Base-by-base conservation (phyloP, 2,329 filamentous ascomycete genomes). In the Xylariaceae sp. region DNA sequence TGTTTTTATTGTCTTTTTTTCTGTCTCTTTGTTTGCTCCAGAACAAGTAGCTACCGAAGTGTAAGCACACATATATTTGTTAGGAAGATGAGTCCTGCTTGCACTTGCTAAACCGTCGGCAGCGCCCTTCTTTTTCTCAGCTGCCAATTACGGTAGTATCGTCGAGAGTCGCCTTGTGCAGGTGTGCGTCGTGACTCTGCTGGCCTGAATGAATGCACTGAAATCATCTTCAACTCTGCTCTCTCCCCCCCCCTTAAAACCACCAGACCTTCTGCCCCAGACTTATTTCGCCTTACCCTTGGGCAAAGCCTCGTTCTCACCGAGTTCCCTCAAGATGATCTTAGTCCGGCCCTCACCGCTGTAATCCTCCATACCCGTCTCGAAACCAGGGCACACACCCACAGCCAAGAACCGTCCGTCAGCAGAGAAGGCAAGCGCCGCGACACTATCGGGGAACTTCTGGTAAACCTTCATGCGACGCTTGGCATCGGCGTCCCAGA, bases 401-500 rank as follows among this genome's bases (percentile, higher is more conserved):
- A 96, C 83, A 18, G 90, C 92, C 42, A 96, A 78, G 64, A 86
- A 88, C 67, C 82, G 88, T 6, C 92, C 92, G 68, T 94, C 87
- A 1, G 77, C 78, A 45, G 87, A 91, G 73, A 96, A 97, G 1
- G 84, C 83, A 62, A 96, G 76, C 0, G 88, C 87, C 8, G 89
- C 87, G 6, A 97, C 85, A 69, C 87, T 91, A 49, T 91, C 85
- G 13, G 87, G 82, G 59, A 92, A 91, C 70, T 89, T 89, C 69
- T 92, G 90, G 74, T 96, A 96, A 72, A 95, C 90, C 71, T 90
- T 84, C 74, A 97, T 89, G 72, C 92, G 84, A 69, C 92, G 82
- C 84, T 96, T 97, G 58, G 90, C 89, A 68, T 92, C 87, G 8
- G 89, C 92, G 72, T 97, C 92, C 92, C 92, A 97, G 49, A 97